These are phyloP conservation scores for Yamadazyma buinensis DNA, from an alignment of 1,139 yeast genomes.

Conservation along the genomic window DNA sequence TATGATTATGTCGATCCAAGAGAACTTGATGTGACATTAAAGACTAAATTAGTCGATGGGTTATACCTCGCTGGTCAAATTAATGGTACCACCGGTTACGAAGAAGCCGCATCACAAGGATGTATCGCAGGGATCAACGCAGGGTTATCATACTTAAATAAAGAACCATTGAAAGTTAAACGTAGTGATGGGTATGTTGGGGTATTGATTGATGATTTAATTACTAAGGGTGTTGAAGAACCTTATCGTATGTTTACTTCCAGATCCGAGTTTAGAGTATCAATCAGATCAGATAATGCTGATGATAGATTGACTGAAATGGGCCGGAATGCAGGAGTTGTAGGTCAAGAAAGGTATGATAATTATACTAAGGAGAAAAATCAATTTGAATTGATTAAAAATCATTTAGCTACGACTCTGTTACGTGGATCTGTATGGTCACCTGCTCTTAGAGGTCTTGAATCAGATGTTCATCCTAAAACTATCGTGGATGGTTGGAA, in stretches of 20 bases:
- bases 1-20: conserved; percentile 95
- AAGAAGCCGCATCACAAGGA: conserved; percentile 98
- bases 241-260: conserved; percentile 99
- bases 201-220: conserved; percentile 87
- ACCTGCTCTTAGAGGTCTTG: conserved; percentile 46
- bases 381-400: conserved; percentile 42
- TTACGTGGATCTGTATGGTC: conserved; percentile 65
- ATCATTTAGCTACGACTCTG: conserved; percentile 41
- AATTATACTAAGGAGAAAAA: conserved; percentile 43
- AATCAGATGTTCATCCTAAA: conserved; percentile 31
- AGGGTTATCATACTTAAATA: conserved; percentile 45
- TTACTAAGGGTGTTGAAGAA: conserved; percentile 94
- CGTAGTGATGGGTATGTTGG: conserved; percentile 90
- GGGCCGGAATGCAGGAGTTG: conserved; percentile 69
- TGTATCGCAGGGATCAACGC: conserved; percentile 95
- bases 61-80: conserved; percentile 93
- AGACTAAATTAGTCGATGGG: conserved; percentile 77
- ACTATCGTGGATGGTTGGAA: conserved; percentile 44
- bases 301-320: conserved; percentile 72
- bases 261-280: conserved; percentile 86
- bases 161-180: conserved; percentile 51
- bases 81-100: conserved; percentile 98
- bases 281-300: conserved; percentile 92
- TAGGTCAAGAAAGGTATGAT: conserved; percentile 56
- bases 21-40: conserved; percentile 72